phyloP scores from a whole-genome alignment of 2,329 filamentous ascomycete species.

The Epichloe brachyelytri region DNA sequence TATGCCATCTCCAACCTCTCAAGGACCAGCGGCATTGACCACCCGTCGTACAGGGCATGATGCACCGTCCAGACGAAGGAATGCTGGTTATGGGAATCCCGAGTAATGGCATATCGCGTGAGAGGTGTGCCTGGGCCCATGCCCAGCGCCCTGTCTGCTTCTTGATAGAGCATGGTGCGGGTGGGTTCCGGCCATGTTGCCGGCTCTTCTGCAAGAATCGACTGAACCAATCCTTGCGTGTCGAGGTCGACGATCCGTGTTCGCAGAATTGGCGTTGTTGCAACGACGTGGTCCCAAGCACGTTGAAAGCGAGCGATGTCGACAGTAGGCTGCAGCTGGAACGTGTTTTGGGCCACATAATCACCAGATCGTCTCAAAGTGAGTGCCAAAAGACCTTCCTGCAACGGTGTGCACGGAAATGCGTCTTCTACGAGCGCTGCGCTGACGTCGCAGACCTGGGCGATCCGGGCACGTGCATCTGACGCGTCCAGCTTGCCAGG shows the following conservation, averaged over 20 bases:
- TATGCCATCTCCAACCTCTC: constrained; percentile 26
- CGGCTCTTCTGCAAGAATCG: neutral
- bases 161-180: constrained; percentile 22
- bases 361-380: neutral
- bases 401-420: constrained; percentile 3
- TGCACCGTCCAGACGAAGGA: constrained; percentile 28
- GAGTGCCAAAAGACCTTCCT: constrained; percentile 3
- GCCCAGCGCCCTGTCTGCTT: constrained; percentile 20
- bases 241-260: constrained; percentile 3
- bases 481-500: neutral
- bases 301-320: neutral
- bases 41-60: constrained; percentile 39
- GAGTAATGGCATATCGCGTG: constrained; percentile 26
- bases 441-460: neutral
- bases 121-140: constrained; percentile 28
- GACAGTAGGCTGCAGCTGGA: neutral
- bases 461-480: neutral
- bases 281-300: constrained; percentile 2
- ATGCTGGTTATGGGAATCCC: constrained; percentile 20
- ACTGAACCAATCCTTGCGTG: neutral
- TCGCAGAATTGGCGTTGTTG: constrained; percentile 3
- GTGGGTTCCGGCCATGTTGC: constrained; percentile 14
- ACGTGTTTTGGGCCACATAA: constrained; percentile 1
- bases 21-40: constrained; percentile 31
- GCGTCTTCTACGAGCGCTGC: neutral